Percentiles rank a stretch among this genome's conserved stretches.
Conservation (phyloP, 345 rosid genomes). For the Corchorus capsularis region DNA sequence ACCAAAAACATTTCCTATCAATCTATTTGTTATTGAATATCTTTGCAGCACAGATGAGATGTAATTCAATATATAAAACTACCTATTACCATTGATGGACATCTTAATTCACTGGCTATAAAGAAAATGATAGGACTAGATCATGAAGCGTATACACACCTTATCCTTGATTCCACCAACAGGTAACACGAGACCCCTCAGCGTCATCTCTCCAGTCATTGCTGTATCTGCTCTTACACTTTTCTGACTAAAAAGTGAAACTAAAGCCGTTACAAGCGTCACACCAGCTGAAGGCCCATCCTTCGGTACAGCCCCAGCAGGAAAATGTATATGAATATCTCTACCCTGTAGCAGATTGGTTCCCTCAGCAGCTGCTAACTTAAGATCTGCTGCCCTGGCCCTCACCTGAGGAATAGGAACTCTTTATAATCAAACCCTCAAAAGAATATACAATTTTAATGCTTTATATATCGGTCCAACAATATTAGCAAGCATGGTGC, state of each 20-base stretch:
- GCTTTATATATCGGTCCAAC: not conserved
- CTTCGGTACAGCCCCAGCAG: conserved; percentile 96
- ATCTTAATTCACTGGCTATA: not conserved
- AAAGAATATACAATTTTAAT: not conserved
- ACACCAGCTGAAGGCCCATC: conserved; percentile 99
- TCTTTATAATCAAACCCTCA: conserved; percentile 11
- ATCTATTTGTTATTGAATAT: not conserved
- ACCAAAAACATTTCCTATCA: not conserved
- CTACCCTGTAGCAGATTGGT: conserved; percentile 78
- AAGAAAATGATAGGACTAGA: conserved; percentile 12
- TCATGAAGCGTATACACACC: conserved; percentile 39
- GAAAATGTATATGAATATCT: conserved; percentile 97
- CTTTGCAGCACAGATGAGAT: not conserved
- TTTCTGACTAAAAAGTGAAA: conserved; percentile 82
- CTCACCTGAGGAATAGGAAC: conserved; percentile 59
- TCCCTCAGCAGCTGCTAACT: conserved; percentile 60
- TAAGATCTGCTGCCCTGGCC: conserved; percentile 87
- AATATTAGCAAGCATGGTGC: not conserved
- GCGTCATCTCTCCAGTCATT: conserved; percentile 99
- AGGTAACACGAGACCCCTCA: conserved; percentile 95
- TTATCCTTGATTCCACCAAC: conserved; percentile 98
- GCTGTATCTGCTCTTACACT: conserved; percentile 96
- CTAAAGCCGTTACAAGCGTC: conserved; percentile 92
- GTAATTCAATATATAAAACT: not conserved
- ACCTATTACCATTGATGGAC: not conserved